Base-by-base conservation (phyloP, 2,329 filamentous ascomycete genomes). In the Atkinsonella hypoxylon region DNA sequence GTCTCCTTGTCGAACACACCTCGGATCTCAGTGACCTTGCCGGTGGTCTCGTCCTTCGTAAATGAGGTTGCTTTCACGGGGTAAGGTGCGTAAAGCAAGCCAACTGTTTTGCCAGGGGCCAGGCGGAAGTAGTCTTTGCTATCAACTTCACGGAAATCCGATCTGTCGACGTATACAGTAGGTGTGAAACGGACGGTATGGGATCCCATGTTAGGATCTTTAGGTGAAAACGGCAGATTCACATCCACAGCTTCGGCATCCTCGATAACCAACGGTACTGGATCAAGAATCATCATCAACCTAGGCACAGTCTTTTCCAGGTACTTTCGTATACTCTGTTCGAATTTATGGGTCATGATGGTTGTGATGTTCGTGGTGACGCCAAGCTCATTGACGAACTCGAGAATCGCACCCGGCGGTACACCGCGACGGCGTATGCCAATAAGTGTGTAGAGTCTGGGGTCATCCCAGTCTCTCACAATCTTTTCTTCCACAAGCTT, bases 401-500 rank as follows among this genome's bases (percentile, higher is more conserved):
- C 84, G 52, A 95, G 79, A 53, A 96, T 86, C 1, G 89, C 90
- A 22, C 87, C 87, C 0, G 91, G 89, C 1, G 91, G 91, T 0
- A 96, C 79, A 63, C 91, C 91, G 52, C 90, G 81, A 48, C 91
- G 80, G 49, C 87, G 83, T 47, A 96, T 79, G 1, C 81, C 89
- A 53, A 91, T 89, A 17, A 96, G 73, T 1, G 90, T 95, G 70
- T 88, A 95, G 5, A 97, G 75, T 34, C 91, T 79, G 11, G 91
- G 91, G 60, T 96, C 91, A 59, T 96, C 87, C 89, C 90, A 96
- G 50, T 81, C 87, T 38, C 86, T 80, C 8, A 97, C 90, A 56
- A 83, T 75, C n/a, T 81, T 80, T 47, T 85, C 79, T 43, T 83
- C 77, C 2, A 96, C 88, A 5, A 96, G 72, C 68, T 86, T 84